Base-by-base conservation (phyloP, 1,139 yeast genomes). In the Magnusiomyces fungicola region DNA sequence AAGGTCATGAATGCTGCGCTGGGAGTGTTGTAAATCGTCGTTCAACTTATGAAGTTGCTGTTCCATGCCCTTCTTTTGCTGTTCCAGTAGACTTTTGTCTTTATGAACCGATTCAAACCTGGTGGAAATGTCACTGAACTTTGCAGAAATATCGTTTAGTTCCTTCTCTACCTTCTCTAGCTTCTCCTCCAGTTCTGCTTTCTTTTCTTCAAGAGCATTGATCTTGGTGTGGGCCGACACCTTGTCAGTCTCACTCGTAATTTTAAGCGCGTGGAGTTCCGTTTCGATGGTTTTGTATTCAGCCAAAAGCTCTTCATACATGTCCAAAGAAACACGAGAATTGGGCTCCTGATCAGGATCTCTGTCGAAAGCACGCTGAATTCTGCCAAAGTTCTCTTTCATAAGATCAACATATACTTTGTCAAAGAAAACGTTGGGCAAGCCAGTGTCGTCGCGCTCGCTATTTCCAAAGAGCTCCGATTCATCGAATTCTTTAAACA, bases 361-460 rank as follows among this genome's bases (percentile, higher is more conserved):
- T 56, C 81, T 84, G 47, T 80, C 81, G 39, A 92, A 69, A 0
- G 96, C 82, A 46, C 81, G 75, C 53, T 76, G 78, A 34, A 92
- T 79, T 49, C 96, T 72, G 18, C 77, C 69, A 56, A 76, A 79
- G 59, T 87, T 85, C 7, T 83, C 94, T 56, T 80, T 83, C 46
- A 92, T 68, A 50, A 88, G 68, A 3, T 71, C 70, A 2, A 87
- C 81, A 61, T 87, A 88, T 2, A 73, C 68, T 0, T 76, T 61
- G 55, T 82, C 84, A 60, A 92, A 83, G 58, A 76, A 88, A 1
- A 90, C 87, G 51, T 80, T 79, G 0, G 97, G 98, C 37, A 90
- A 72, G 1, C 98, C 98, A 1, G 95, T 81, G 2, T 79, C 82
- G 61, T 88, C 95, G 54, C 78, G 76, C 5, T 69, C 68, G 2